Evolutionary conservation across 2,329 filamentous ascomycete genomes (phyloP).

Genomic region (Hypoxylon sp.): DNA sequence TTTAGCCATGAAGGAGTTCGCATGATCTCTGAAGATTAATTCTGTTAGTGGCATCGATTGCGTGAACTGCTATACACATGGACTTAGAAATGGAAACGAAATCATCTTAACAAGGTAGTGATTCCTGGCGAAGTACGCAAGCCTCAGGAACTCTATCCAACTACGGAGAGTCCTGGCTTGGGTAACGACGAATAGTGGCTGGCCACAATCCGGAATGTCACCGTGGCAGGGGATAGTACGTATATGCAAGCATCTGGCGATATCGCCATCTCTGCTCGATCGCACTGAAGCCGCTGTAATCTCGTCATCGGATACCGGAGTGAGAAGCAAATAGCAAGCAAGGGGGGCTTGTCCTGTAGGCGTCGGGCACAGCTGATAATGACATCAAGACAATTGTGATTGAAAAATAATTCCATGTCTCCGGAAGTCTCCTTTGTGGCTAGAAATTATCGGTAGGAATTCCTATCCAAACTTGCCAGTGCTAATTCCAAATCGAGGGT

Average conservation of each 20-base stretch:
- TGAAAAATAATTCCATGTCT: slow-evolving; percentile 13
- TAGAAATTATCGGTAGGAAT: background rate
- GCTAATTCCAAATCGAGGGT: background rate
- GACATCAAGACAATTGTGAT: slow-evolving; percentile 34
- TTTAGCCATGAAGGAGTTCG: background rate
- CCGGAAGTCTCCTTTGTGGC: background rate
- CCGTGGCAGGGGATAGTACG: slow-evolving; percentile 12
- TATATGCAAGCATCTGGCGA: slow-evolving; percentile 17
- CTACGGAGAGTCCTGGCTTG: slow-evolving; percentile 13
- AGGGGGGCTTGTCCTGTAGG: background rate
- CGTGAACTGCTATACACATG: background rate
- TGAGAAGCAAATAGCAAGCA: slow-evolving; percentile 5
- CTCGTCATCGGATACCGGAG: slow-evolving; percentile 25
- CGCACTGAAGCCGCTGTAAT: background rate
- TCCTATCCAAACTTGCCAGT: background rate
- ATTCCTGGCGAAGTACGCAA: slow-evolving; percentile 1
- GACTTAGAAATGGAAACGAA: slow-evolving; percentile 8
- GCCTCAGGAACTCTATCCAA: slow-evolving; percentile 15
- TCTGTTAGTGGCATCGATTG: background rate
- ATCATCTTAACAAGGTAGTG: background rate
- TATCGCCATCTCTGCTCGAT: slow-evolving; percentile 15
- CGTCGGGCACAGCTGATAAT: slow-evolving; percentile 9
- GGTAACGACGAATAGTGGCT: background rate
- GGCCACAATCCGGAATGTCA: slow-evolving; percentile 9
- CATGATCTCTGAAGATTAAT: background rate